Conservation (phyloP, 108 stramenopile species). For the Poteriospumella lacustris region DNA sequence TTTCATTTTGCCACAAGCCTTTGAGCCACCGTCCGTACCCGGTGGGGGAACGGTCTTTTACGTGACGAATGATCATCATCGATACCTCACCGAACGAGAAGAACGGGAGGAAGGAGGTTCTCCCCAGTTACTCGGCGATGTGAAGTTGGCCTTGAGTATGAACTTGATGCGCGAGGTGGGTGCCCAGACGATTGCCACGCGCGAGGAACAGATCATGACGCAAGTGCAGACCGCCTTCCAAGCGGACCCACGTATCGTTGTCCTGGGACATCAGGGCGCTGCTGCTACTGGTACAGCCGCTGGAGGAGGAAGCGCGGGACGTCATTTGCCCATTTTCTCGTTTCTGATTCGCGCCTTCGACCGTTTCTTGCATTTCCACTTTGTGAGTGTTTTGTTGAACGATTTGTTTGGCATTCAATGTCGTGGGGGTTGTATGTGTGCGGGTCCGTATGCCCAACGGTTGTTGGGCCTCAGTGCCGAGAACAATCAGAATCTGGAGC, state of each 20-base stretch:
- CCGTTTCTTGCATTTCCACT: constrained; percentile 89
- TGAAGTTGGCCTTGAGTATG: constrained; percentile 75
- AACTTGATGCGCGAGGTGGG: constrained; percentile 59
- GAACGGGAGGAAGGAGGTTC: constrained; percentile 97
- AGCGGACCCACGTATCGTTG: constrained; percentile 33
- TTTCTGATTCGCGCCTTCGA: constrained; percentile 66
- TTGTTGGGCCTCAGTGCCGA: constrained; percentile 66
- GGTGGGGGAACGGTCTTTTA: constrained; percentile 98
- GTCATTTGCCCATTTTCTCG: constrained; percentile 68
- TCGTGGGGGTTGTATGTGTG: constrained; percentile 74
- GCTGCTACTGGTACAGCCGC: neutral
- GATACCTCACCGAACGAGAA: constrained; percentile 83
- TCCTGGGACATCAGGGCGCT: constrained; percentile 34
- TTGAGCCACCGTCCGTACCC: constrained; percentile 56
- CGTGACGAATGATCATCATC: constrained; percentile 77
- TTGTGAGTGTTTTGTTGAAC: constrained; percentile 88
- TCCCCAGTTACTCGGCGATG: constrained; percentile 82
- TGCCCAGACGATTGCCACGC: neutral
- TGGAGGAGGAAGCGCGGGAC: constrained; percentile 29
- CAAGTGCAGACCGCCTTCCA: constrained; percentile 26
- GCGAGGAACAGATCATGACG: constrained; percentile 33
- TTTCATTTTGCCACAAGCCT: constrained; percentile 61
- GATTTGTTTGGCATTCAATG: constrained; percentile 97
- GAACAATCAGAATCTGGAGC: constrained; percentile 66
- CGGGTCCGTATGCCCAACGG: constrained; percentile 77